phyloP scores from a whole-genome alignment of 345 rosid species.

The Populus pruinosa region DNA sequence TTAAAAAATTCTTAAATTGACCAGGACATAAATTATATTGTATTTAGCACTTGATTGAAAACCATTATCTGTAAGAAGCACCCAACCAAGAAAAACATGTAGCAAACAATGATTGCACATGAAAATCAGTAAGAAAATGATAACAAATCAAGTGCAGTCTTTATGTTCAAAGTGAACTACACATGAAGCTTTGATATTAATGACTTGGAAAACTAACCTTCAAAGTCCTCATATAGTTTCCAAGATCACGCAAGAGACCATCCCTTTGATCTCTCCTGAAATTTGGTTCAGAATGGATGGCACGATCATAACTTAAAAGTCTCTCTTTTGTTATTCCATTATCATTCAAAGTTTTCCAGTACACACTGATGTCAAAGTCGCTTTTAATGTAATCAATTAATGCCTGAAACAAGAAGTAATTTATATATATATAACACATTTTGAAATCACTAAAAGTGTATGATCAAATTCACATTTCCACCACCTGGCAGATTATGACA shows the following conservation, averaged over 20 bases:
- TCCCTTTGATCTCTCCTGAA: slow-evolving; percentile 78
- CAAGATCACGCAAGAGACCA: slow-evolving; percentile 86
- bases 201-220: slow-evolving; percentile 53
- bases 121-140: slow-evolving; percentile 2
- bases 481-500: slow-evolving; percentile 94
- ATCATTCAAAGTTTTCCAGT: slow-evolving; percentile 95
- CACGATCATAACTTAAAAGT: slow-evolving; percentile 96
- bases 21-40: neutral
- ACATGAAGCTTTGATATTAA: slow-evolving; percentile 11
- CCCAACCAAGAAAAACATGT: neutral
- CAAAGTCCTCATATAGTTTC: slow-evolving; percentile 90
- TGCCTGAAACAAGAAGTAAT: slow-evolving; percentile 57
- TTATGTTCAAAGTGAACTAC: neutral
- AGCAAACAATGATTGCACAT: neutral
- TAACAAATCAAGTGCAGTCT: slow-evolving; percentile 3
- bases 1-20: slow-evolving; percentile 5
- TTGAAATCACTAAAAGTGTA: slow-evolving; percentile 5
- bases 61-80: neutral
- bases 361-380: slow-evolving; percentile 75
- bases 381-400: slow-evolving; percentile 67
- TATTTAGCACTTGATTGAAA: neutral
- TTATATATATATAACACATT: slow-evolving; percentile 2
- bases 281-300: slow-evolving; percentile 79
- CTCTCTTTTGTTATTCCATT: slow-evolving; percentile 92
- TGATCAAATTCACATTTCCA: slow-evolving; percentile 14